Evolutionary conservation across 768 basidiomycete species (phyloP).

Genomic region (Clitopilus passeckerianus): DNA sequence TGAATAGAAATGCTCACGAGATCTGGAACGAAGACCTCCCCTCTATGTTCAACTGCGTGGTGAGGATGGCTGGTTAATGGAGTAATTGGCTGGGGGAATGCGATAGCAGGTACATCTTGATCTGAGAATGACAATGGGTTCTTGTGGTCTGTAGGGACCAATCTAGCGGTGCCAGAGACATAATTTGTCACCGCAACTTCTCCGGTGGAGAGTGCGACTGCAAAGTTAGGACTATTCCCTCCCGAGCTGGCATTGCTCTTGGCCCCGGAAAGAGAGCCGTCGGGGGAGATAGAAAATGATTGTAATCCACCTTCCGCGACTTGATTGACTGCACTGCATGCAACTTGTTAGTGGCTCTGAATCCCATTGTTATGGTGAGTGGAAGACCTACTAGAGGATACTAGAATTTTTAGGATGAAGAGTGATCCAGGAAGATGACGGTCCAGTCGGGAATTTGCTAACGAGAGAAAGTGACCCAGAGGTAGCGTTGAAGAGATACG

Average conservation of each 20-base stretch:
- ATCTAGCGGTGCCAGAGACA: slow-evolving; percentile 44
- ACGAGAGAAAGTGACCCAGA: slow-evolving; percentile 40
- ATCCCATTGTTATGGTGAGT: neutral
- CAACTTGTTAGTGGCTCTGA: neutral
- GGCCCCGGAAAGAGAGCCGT: slow-evolving; percentile 39
- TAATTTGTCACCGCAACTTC: slow-evolving; percentile 62
- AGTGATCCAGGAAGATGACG: slow-evolving; percentile 58
- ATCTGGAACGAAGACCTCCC: slow-evolving; percentile 57
- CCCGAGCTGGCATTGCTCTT: slow-evolving; percentile 43
- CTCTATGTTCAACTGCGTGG: slow-evolving; percentile 48
- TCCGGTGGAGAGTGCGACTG: slow-evolving; percentile 45
- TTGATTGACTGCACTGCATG: slow-evolving; percentile 56
- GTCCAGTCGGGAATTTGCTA: slow-evolving; percentile 43
- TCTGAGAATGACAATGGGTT: slow-evolving; percentile 27
- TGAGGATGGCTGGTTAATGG: slow-evolving; percentile 54
- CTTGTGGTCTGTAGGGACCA: slow-evolving; percentile 39
- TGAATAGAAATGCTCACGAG: slow-evolving; percentile 30
- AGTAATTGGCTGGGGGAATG: slow-evolving; percentile 40
- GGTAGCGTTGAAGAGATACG: slow-evolving; percentile 56
- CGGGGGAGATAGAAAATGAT: slow-evolving; percentile 43
- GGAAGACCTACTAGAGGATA: slow-evolving; percentile 51
- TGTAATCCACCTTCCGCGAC: slow-evolving; percentile 43
- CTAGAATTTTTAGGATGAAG: slow-evolving; percentile 50
- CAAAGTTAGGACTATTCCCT: slow-evolving; percentile 49
- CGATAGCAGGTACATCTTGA: slow-evolving; percentile 34